Evolutionary conservation across 2,329 filamentous ascomycete genomes (phyloP).

Genomic region (Cyphellophora europaea): DNA sequence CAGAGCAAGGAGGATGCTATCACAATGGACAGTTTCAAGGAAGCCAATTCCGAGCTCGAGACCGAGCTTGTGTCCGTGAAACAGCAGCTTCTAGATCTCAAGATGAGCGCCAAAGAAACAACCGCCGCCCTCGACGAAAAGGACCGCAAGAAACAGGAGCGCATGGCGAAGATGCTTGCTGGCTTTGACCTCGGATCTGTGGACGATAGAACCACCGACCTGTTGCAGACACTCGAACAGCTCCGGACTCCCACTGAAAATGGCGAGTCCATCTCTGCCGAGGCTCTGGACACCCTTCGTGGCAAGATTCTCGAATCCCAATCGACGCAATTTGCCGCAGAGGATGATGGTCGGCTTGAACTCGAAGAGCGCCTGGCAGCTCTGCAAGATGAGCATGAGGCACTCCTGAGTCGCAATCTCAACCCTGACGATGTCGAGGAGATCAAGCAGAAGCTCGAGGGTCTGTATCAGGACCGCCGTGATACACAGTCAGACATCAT

Average conservation of each 20-base stretch:
- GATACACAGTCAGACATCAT: conserved; percentile 64
- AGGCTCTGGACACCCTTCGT: conserved; percentile 69
- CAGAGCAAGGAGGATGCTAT: conserved; percentile 96
- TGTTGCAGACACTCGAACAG: conserved; percentile 73
- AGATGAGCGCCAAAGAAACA: conserved; percentile 93
- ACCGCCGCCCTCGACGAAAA: conserved; percentile 88
- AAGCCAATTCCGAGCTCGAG: conserved; percentile 89
- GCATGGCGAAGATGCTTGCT: conserved; percentile 99
- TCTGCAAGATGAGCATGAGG: conserved; percentile 76
- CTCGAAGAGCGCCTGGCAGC: conserved; percentile 66
- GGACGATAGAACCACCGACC: conserved; percentile 79
- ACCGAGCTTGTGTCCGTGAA: conserved; percentile 89
- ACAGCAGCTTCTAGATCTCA: conserved; percentile 82
- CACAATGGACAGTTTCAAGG: conserved; percentile 94
- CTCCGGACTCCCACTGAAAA: conserved; percentile 66
- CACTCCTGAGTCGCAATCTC: conserved; percentile 69
- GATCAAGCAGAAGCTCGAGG: conserved; percentile 68
- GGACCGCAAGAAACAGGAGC: conserved; percentile 96
- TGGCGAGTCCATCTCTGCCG: conserved; percentile 71
- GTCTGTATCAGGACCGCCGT: conserved; percentile 67
- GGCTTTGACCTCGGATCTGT: conserved; percentile 76
- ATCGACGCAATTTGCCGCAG: conserved; percentile 83
- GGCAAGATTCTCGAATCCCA: conserved; percentile 79
- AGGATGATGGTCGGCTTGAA: conserved; percentile 60
- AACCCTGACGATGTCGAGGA: conserved; percentile 71